A percentile compares a stretch with the other conserved stretches of the same genome.
phyloP scores from a whole-genome alignment of 805 yeast genomes.

The Saturnispora galanensis region DNA sequence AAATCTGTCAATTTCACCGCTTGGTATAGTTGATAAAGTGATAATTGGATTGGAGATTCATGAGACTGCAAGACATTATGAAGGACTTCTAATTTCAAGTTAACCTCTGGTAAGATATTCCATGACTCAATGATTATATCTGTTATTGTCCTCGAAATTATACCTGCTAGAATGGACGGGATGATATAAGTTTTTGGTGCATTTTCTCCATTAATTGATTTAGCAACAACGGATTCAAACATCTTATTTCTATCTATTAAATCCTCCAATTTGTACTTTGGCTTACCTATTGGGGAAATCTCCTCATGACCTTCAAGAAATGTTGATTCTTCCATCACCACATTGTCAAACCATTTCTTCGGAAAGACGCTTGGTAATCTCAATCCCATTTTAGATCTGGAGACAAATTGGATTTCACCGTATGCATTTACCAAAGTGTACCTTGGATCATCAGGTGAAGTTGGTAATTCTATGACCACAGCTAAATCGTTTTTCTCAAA shows the following conservation, averaged over 20 bases:
- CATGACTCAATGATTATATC: slow-evolving; percentile 22
- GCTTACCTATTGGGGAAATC: slow-evolving; percentile 25
- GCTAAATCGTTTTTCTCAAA: slow-evolving; percentile 37
- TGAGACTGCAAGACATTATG: slow-evolving; percentile 27
- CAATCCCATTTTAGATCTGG: slow-evolving; percentile 34
- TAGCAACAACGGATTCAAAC: slow-evolving; percentile 22
- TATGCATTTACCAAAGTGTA: slow-evolving; percentile 47
- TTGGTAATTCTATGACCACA: slow-evolving; percentile 47
- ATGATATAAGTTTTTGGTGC: slow-evolving; percentile 22
- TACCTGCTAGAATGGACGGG: slow-evolving; percentile 25
- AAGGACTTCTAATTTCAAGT: slow-evolving; percentile 27
- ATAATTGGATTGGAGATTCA: slow-evolving; percentile 33
- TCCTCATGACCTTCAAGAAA: slow-evolving; percentile 12
- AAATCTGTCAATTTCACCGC: slow-evolving; percentile 29
- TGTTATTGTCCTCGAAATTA: slow-evolving; percentile 22
- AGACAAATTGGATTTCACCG: slow-evolving; percentile 46
- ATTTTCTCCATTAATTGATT: slow-evolving; percentile 12
- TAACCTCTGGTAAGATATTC: slow-evolving; percentile 24
- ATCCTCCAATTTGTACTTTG: slow-evolving; percentile 26
- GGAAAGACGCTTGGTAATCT: slow-evolving; percentile 50
- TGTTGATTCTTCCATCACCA: slow-evolving; percentile 22
- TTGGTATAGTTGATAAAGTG: slow-evolving; percentile 29
- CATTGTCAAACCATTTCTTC: slow-evolving; percentile 24
- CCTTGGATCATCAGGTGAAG: slow-evolving; percentile 37
- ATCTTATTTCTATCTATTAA: slow-evolving; percentile 19